Evolutionary conservation across 1,139 yeast species (phyloP), one percentile per base, ranked within the genome.

Genomic region (Yamadazyma conglobata): DNA sequence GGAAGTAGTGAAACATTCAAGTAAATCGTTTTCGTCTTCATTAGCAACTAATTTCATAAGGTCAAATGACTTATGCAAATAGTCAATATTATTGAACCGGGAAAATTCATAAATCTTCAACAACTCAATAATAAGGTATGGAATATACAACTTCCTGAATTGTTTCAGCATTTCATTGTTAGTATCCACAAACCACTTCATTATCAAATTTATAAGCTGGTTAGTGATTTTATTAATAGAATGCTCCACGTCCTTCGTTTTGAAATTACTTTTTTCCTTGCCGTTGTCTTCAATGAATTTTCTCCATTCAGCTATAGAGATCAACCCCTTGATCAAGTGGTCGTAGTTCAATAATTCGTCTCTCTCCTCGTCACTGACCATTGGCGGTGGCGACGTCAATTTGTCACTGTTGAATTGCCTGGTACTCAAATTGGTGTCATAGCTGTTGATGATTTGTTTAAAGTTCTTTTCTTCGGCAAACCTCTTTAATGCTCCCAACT

Each of bases 81-180:
- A 60, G 39, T 54, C 47, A 64, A 68, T 49, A 50, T 59, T 55
- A 34, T 57, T 58, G 21, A 49, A 46, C 34, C 73, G 50, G 3
- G 73, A 61, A 31, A 52, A 50, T 35, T 75, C 70, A 41, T 76
- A 69, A 6, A 79, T 70, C 28, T 69, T 65, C 35, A 79, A 72
- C 27, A 83, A 58, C 41, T 80, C 84, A 34, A 81, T 73, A 20
- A 85, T 65, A 34, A 85, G 56, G 43, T 73, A 76, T 12, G 96
- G 95, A n/a, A 85, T 71, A 52, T 85, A 87, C 13, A 79, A 56
- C 6, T 77, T 64, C 48, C 94, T 70, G 33, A 83, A 62, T 31
- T 70, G 73, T 22, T 43, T 39, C 37, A 56, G 58, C 59, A 81
- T 30, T 64, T 57, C 43, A 60, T 63, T 38, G 55, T 64, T 20